Evolutionary conservation across 2,329 filamentous ascomycete genomes (phyloP).

Genomic region (Botrytis fabae): DNA sequence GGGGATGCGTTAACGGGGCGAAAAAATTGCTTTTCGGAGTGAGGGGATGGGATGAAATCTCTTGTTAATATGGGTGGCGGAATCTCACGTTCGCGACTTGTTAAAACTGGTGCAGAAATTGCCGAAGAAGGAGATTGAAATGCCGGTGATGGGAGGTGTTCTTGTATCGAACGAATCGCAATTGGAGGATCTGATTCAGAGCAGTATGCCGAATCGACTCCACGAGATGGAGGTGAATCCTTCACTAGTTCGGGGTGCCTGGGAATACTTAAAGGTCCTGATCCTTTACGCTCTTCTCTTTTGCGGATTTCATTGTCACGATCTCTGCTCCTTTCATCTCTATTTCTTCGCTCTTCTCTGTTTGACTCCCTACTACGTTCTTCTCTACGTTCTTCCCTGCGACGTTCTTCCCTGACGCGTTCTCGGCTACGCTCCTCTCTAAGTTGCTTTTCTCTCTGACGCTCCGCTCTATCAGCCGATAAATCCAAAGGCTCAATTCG

Average conservation of each 20-base stretch:
- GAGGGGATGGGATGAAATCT: conserved; percentile 42
- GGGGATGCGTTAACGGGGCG: conserved; percentile 63
- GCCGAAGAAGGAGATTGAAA: conserved; percentile 24
- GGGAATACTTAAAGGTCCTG: conserved; percentile 14
- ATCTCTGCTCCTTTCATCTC: not conserved
- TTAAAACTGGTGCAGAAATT: conserved; percentile 3
- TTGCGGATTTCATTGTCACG: not conserved
- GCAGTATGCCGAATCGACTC: conserved; percentile 40
- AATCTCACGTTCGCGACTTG: conserved; percentile 5
- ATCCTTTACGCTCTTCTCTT: not conserved
- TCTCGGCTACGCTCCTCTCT: conserved; percentile 13
- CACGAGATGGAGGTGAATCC: conserved; percentile 36
- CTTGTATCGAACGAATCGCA: conserved; percentile 25
- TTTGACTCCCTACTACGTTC: conserved; percentile 1
- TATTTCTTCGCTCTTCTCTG: not conserved
- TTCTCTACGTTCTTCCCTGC: conserved; percentile 2
- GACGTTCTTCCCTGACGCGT: not conserved
- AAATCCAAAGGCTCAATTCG: conserved; percentile 13
- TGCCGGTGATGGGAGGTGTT: conserved; percentile 22
- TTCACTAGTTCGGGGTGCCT: conserved; percentile 26
- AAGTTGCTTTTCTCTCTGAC: conserved; percentile 3
- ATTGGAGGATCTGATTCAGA: conserved; percentile 37
- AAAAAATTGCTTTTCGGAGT: conserved; percentile 58
- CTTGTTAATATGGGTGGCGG: conserved; percentile 26
- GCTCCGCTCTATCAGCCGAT: conserved; percentile 3